phyloP scores from a whole-genome alignment of 2,329 filamentous ascomycete genomes.

The Teratosphaeria epicoccoides region DNA sequence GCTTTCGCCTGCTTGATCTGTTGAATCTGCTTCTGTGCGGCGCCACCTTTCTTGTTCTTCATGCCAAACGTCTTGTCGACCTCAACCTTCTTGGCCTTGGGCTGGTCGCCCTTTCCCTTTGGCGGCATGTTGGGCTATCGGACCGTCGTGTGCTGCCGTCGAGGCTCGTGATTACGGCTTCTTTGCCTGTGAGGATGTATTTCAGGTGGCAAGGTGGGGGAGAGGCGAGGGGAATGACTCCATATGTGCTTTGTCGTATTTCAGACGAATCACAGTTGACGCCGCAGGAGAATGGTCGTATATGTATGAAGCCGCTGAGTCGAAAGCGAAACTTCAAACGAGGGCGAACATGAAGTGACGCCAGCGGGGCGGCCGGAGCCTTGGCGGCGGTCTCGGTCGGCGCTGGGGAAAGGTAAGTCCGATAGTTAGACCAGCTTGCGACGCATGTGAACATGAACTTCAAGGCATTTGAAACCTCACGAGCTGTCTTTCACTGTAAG shows the following conservation, averaged over 20 bases:
- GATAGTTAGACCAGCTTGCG: neutral
- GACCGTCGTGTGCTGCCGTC: neutral
- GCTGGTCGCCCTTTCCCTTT: constrained; percentile 51
- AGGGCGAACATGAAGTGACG: neutral
- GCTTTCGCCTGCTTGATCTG: constrained; percentile 66
- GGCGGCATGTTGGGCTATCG: constrained; percentile 54
- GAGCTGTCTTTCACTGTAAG: too few species aligned
- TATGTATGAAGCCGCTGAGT: neutral
- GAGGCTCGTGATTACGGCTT: constrained; percentile 1
- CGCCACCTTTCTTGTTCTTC: constrained; percentile 98
- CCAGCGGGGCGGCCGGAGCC: neutral
- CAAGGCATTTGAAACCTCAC: too few species aligned
- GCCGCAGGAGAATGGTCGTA: neutral
- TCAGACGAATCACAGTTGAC: neutral
- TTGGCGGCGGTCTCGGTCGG: neutral
- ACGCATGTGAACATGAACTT: neutral
- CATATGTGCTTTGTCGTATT: constrained; percentile 11
- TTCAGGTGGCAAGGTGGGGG: neutral
- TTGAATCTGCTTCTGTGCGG: constrained; percentile 81
- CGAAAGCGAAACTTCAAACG: neutral
- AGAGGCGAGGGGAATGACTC: constrained; percentile 26
- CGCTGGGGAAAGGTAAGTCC: neutral
- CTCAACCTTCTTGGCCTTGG: constrained; percentile 52
- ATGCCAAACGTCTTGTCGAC: constrained; percentile 94
- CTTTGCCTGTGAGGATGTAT: neutral